Percentiles rank a stretch among this genome's conserved stretches.
Conservation (phyloP, 352 stramenopile species). For the Pythium sukuiense region DNA sequence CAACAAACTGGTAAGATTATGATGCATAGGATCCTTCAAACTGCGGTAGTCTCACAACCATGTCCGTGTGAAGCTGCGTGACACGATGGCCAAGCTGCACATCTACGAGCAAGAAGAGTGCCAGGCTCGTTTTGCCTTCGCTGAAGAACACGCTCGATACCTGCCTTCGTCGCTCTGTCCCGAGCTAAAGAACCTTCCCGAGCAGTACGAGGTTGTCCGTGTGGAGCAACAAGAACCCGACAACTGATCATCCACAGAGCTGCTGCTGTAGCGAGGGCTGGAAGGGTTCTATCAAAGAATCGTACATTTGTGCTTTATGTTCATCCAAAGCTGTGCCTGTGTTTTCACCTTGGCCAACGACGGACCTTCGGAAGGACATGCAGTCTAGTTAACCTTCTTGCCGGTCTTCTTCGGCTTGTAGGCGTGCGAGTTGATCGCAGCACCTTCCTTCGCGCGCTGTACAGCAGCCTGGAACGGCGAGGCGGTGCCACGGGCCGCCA, state of each 20-base stretch:
- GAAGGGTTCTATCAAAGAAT: slow-evolving; percentile 23
- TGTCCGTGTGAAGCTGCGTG: slow-evolving; percentile 34
- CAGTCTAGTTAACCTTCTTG: slow-evolving; percentile 50
- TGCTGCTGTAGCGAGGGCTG: no score
- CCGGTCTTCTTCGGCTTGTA: slow-evolving; percentile 50
- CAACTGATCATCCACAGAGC: no score
- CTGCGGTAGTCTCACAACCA: no score
- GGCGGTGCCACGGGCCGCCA: slow-evolving; percentile 26
- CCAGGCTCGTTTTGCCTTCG: slow-evolving; percentile 43
- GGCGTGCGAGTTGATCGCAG: slow-evolving; percentile 67
- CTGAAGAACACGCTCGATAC: slow-evolving; percentile 61
- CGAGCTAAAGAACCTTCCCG: slow-evolving; percentile 66
- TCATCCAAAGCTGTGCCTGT: neutral
- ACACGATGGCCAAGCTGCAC: slow-evolving; percentile 51
- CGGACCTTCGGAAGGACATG: neutral
- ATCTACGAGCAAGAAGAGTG: slow-evolving; percentile 52
- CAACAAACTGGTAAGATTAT: slow-evolving; percentile 39
- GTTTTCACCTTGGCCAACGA: neutral
- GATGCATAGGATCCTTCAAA: neutral
- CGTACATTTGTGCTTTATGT: slow-evolving; percentile 12
- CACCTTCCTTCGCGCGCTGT: slow-evolving; percentile 61
- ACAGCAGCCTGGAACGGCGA: slow-evolving; percentile 82
- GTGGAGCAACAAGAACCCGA: slow-evolving; percentile 14
- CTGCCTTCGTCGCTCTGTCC: slow-evolving; percentile 71
- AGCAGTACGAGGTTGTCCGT: slow-evolving; percentile 48